Evolutionary conservation across 805 yeast species (phyloP).

Genomic region (Wickerhamiella cacticola): DNA sequence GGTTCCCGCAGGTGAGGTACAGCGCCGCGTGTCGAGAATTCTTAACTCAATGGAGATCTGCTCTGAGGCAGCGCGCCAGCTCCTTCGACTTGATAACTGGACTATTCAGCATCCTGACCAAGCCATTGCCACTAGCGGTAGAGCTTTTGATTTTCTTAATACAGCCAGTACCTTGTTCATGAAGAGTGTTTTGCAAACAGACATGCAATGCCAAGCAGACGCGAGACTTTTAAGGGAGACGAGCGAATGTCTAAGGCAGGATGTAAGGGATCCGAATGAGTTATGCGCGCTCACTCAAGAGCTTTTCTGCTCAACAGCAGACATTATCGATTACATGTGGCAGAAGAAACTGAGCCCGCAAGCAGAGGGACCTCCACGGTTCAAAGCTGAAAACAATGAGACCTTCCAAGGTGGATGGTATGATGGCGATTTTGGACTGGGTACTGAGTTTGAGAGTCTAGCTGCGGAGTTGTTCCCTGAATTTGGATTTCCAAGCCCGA

Average conservation of each 20-base stretch:
- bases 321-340: slow-evolving; percentile 5
- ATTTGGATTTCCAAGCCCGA: slow-evolving; percentile 6
- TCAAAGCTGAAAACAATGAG: neutral
- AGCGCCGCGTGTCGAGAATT: slow-evolving; percentile 4
- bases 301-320: slow-evolving; percentile 1
- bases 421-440: neutral
- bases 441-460: slow-evolving; percentile 4
- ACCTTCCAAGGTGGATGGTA: neutral
- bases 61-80: slow-evolving; percentile 9
- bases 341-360: neutral
- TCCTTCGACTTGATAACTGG: slow-evolving; percentile 1
- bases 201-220: slow-evolving; percentile 7
- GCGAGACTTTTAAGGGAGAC: slow-evolving; percentile 6
- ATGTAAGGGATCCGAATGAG: neutral
- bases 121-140: neutral
- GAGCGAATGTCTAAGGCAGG: neutral
- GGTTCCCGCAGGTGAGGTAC: neutral
- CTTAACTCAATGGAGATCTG: slow-evolving; percentile 8
- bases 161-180: slow-evolving; percentile 6
- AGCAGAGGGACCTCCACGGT: neutral
- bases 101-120: neutral
- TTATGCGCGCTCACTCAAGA: neutral
- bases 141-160: slow-evolving; percentile 1
- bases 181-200: slow-evolving; percentile 10
- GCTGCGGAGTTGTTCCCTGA: slow-evolving; percentile 13